Percentiles rank a stretch among this genome's conserved stretches.
Evolutionary conservation across 495 filamentous ascomycete genomes (phyloP).

Genomic region (Aspergillus biplanus): DNA sequence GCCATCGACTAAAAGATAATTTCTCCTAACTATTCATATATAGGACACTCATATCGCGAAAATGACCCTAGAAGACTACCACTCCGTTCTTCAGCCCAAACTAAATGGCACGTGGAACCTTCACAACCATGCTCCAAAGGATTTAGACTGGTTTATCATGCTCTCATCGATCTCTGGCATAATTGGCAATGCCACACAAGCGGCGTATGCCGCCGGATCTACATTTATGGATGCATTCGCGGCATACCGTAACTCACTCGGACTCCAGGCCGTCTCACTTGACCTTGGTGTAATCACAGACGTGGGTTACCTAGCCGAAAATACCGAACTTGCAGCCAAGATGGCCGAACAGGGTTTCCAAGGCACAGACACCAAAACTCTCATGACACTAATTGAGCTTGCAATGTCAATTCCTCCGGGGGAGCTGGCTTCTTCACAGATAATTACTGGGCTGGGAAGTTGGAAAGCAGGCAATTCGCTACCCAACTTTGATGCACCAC

Average conservation of each 20-base stretch:
- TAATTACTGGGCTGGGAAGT: slow-evolving; percentile 34
- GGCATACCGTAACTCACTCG: slow-evolving; percentile 29
- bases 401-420: slow-evolving; percentile 22
- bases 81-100: slow-evolving; percentile 39
- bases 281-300: slow-evolving; percentile 61
- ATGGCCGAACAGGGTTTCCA: slow-evolving; percentile 35
- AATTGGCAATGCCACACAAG: slow-evolving; percentile 46
- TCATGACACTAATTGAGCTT: slow-evolving; percentile 27
- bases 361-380: slow-evolving; percentile 27
- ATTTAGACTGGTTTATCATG: slow-evolving; percentile 53
- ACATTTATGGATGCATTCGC: slow-evolving; percentile 45
- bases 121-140: slow-evolving; percentile 29
- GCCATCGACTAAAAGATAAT: too few species aligned
- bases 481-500: slow-evolving; percentile 28
- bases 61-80: slow-evolving; percentile 30
- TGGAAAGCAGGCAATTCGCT: slow-evolving; percentile 31
- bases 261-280: slow-evolving; percentile 44
- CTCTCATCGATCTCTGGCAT: slow-evolving; percentile 45
- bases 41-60: slow-evolving; percentile 33
- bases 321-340: slow-evolving; percentile 27
- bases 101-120: slow-evolving; percentile 35
- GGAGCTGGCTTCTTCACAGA: slow-evolving; percentile 12
- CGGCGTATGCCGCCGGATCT: slow-evolving; percentile 56
- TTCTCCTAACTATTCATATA: slow-evolving; percentile 16
- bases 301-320: slow-evolving; percentile 56